A percentile compares a stretch with the other conserved stretches of the same genome.
Conservation (phyloP, 1,284 basidiomycete genomes). For the Limonomyces culmigenus region DNA sequence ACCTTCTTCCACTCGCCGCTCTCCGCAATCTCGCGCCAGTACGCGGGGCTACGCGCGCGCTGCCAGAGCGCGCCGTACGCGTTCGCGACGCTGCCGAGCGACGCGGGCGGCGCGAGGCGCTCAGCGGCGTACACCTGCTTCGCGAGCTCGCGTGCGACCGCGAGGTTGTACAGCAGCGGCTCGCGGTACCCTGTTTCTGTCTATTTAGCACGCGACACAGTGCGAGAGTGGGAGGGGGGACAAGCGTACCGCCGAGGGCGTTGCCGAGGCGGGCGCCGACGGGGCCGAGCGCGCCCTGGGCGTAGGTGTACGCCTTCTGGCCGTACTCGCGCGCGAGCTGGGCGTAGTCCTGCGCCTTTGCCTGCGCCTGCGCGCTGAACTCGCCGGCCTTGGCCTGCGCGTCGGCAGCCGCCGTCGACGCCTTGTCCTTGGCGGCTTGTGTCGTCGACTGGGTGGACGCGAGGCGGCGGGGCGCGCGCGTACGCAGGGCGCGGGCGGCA, state of each 20-base stretch:
- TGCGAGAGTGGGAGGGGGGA: background rate
- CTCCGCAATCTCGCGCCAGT: conserved; percentile 52
- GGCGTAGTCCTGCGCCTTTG: conserved; percentile 29
- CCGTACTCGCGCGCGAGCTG: conserved; percentile 39
- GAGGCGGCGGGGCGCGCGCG: background rate
- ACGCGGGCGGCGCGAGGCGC: conserved; percentile 69
- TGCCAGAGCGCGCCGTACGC: conserved; percentile 66
- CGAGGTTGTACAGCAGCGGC: conserved; percentile 71
- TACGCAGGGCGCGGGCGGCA: too few species aligned
- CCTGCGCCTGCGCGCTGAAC: too few species aligned
- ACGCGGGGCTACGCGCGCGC: conserved; percentile 45
- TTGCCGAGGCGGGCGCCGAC: conserved; percentile 40
- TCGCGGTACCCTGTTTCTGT: conserved; percentile 54
- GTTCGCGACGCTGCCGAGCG: conserved; percentile 39
- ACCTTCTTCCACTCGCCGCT: conserved; percentile 70
- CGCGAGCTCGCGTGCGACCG: conserved; percentile 69
- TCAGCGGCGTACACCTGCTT: conserved; percentile 90
- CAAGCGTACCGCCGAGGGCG: conserved; percentile 45
- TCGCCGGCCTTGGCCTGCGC: too few species aligned
- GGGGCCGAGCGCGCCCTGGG: conserved; percentile 39
- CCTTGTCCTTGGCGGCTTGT: background rate
- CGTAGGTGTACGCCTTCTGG: conserved; percentile 30
- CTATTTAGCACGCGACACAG: background rate
- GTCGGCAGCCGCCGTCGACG: too few species aligned
- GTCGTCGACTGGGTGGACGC: background rate